Evolutionary conservation across 2,329 filamentous ascomycete genomes (phyloP), one percentile per base, ranked within the genome.

Genomic region (Diaporthe velutina): DNA sequence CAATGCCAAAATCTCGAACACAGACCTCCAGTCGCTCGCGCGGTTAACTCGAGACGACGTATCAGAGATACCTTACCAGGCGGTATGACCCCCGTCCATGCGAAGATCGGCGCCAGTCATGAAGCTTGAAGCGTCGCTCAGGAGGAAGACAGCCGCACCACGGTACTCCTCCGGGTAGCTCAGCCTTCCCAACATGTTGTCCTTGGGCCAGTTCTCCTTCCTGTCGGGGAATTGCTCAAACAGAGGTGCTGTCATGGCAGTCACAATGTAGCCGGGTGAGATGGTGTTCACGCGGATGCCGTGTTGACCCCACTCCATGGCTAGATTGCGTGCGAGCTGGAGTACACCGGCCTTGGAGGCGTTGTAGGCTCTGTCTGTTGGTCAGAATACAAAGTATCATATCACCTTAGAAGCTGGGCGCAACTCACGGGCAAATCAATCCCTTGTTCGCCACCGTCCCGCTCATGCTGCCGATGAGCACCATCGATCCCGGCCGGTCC

Each of bases 261-360:
- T 95, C 30, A 93, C 89, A 80, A 95, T 95, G 81, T 95, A 95
- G 12, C 94, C 94, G 0, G 94, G 94, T 28, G 92, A 95, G 77
- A 97, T 90, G 19, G 93, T 95, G 85, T 97, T 96, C 76, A 96
- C 93, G 3, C 94, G 90, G 79, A 97, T 96, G 50, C 90, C 91
- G 81, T 93, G 84, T 78, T 86, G 83, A 61, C 93, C 93, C 93
- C 93, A 95, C 82, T 96, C 94, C 13, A 89, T 84, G 1, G 93
- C 93, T 12, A 95, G 86, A 81, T 93, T 94, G 74, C 93, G 90
- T 0, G 84, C 91, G 1, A 95, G 88, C 83, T 95, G 93, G 71
- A 94, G 83, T 7, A 95, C 93, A 4, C 90, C 94, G 4, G 93
- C 92, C 82, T 95, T 95, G 70, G 91, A 93, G 33, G 93, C 89